Percentiles rank a stretch among this genome's conserved stretches.
These are phyloP conservation scores for Glebionis coronaria DNA, from an alignment of 129 eudicot species.

Conservation along the genomic window DNA sequence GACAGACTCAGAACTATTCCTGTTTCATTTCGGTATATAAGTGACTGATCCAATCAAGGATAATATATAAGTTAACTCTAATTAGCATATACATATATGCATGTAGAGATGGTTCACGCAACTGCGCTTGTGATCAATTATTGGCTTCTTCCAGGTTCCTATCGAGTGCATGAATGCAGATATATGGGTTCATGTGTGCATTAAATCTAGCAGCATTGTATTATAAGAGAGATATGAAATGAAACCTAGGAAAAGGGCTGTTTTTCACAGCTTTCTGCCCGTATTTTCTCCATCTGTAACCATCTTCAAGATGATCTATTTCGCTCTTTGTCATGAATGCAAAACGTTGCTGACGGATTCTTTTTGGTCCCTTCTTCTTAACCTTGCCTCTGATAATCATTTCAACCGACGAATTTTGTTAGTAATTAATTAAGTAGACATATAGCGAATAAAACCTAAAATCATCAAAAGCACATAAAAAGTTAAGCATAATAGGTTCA, in stretches of 20 bases:
- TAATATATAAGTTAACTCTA: not conserved
- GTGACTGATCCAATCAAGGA: not conserved
- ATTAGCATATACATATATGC: not conserved
- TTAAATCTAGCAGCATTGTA: not conserved
- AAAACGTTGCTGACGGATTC: conserved; percentile 68
- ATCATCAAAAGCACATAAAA: conserved; percentile 4
- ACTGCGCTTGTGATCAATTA: not conserved
- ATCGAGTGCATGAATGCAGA: not conserved
- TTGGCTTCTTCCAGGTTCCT: not conserved
- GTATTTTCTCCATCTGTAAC: conserved; percentile 93
- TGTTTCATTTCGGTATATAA: too few species aligned
- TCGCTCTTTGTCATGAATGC: conserved; percentile 95
- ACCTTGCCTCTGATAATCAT: conserved; percentile 55
- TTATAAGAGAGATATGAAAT: not conserved
- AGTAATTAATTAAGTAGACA: not conserved
- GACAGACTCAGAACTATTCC: too few species aligned
- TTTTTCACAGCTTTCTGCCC: conserved; percentile 97
- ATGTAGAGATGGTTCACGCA: not conserved
- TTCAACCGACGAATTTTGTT: conserved; percentile 24
- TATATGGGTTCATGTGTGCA: not conserved
- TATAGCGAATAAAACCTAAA: not conserved
- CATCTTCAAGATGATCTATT: conserved; percentile 96
- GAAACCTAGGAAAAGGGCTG: conserved; percentile 96
- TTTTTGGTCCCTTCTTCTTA: conserved; percentile 64
- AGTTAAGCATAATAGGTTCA: not conserved